Base-by-base conservation (phyloP, 805 yeast genomes). In the Candida ascalaphidarum region DNA sequence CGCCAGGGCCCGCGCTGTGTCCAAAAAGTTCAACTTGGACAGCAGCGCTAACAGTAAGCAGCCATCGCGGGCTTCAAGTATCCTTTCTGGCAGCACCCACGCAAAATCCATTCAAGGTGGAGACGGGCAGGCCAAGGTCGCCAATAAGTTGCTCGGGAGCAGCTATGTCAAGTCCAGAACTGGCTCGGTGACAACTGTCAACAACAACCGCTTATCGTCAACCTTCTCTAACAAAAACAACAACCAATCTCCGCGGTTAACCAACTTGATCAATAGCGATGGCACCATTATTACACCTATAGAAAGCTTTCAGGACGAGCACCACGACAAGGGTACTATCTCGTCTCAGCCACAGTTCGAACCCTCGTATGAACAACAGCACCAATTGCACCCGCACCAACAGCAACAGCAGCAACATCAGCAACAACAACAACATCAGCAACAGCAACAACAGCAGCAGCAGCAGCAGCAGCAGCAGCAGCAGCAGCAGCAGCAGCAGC, bases 1-100 rank as follows among this genome's bases (percentile, higher is more conserved):
- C 16, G 66, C 78, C 10, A 65, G 83, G 45, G 66, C 78, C 1
- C 58, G 66, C 26, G 60, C 39, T 30, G 39, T 59, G 31, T 38
- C 39, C 27, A 58, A 55, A 36, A 47, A 39, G 22, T 33, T 40
- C 14, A 22, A 26, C 29, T 30, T 41, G 21, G 29, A 38, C 28
- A 25, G 24, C 18, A 25, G 27, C 25, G 36, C 35, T 27, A 25
- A 26, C 17, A 28, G 27, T 23, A 38, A 36, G 24, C 30, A 23
- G 16, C 20, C 36, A 2, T 41, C 52, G 8, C 30, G 52, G 21
- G 31, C 39, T n/a, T 34, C 51, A 15, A 43, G 46, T 27, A 26
- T 41, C 19, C 23, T 32, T n/a, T 33, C 41, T n/a, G 26, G 28
- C 19, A 31, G 34, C 9, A 44, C 47, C 36, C 33, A 5, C 27